These are phyloP conservation scores for Caloboletus firmus DNA, from an alignment of 1,284 basidiomycete species.

Conservation along the genomic window DNA sequence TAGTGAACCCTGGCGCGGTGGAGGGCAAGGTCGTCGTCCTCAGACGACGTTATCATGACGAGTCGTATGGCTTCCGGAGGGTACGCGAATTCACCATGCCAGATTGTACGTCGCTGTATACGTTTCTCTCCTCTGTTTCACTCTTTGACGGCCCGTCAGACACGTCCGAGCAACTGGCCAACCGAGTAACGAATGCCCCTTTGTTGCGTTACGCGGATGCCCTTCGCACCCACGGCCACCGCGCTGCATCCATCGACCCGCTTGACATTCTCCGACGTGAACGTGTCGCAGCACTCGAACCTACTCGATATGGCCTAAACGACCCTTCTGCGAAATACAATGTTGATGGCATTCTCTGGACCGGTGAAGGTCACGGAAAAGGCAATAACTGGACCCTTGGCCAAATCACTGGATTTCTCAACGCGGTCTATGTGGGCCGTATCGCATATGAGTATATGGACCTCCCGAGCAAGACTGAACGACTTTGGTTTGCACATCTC, in stretches of 20 bases:
- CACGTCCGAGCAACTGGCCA: conserved; percentile 70
- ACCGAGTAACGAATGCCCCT: conserved; percentile 73
- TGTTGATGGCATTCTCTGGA: conserved; percentile 81
- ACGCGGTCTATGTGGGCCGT: conserved; percentile 72
- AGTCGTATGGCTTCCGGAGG: conserved; percentile 79
- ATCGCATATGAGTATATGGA: conserved; percentile 93
- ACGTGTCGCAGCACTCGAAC: conserved; percentile 79
- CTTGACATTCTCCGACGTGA: conserved; percentile 83
- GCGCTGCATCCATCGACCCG: conserved; percentile 82
- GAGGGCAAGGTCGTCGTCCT: conserved; percentile 27
- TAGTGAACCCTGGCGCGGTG: background rate
- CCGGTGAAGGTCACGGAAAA: conserved; percentile 44
- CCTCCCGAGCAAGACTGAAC: conserved; percentile 75
- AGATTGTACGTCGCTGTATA: conserved; percentile 61
- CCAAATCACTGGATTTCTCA: conserved; percentile 69
- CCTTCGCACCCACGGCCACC: conserved; percentile 76
- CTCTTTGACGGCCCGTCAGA: conserved; percentile 46
- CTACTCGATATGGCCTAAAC: conserved; percentile 71
- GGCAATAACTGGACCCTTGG: conserved; percentile 62
- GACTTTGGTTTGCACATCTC: conserved; percentile 82
- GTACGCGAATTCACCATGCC: conserved; percentile 64
- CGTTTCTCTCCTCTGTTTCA: background rate
- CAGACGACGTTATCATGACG: conserved; percentile 65
- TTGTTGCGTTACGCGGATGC: conserved; percentile 86
- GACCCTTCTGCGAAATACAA: conserved; percentile 59